Percentiles rank a stretch among this genome's conserved stretches.
Conservation (phyloP, 805 yeast species). For the Lipomyces starkeyi region DNA sequence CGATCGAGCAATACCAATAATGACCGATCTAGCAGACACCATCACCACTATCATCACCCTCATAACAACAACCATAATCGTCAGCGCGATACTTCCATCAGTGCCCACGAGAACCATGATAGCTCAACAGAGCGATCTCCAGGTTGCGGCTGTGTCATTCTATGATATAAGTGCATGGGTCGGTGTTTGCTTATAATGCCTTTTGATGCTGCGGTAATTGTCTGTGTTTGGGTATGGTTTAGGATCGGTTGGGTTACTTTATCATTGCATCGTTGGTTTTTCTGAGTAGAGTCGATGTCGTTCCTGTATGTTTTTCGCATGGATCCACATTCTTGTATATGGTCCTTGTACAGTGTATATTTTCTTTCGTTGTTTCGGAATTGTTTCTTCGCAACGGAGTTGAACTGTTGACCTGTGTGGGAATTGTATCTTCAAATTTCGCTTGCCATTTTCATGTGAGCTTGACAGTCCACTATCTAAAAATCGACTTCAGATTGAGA, state of each 20-base stretch:
- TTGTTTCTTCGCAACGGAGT: background rate
- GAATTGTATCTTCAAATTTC: background rate
- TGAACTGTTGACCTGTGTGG: background rate
- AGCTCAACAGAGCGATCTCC: slow-evolving; percentile 9
- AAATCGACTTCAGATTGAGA: background rate
- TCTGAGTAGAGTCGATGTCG: slow-evolving; percentile 1
- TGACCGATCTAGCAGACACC: slow-evolving; percentile 10
- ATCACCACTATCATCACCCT: slow-evolving; percentile 5
- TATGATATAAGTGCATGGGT: background rate
- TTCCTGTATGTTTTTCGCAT: background rate
- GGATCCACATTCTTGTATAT: background rate
- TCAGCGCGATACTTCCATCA: background rate
- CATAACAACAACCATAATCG: slow-evolving; percentile 6
- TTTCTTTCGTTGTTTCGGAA: background rate
- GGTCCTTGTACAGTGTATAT: background rate
- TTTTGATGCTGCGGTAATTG: background rate
- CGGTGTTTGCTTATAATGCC: background rate
- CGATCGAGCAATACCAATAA: slow-evolving; percentile 1
- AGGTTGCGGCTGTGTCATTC: slow-evolving; percentile 31
- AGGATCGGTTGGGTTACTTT: background rate
- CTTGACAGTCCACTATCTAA: background rate
- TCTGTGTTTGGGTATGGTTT: slow-evolving; percentile 1
- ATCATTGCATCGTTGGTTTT: background rate
- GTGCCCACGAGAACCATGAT: background rate
- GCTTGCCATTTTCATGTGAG: background rate